Percentiles rank a stretch among this genome's conserved stretches.
phyloP scores from a whole-genome alignment of 441 rosid genomes.

The Metrosideros polymorpha region DNA sequence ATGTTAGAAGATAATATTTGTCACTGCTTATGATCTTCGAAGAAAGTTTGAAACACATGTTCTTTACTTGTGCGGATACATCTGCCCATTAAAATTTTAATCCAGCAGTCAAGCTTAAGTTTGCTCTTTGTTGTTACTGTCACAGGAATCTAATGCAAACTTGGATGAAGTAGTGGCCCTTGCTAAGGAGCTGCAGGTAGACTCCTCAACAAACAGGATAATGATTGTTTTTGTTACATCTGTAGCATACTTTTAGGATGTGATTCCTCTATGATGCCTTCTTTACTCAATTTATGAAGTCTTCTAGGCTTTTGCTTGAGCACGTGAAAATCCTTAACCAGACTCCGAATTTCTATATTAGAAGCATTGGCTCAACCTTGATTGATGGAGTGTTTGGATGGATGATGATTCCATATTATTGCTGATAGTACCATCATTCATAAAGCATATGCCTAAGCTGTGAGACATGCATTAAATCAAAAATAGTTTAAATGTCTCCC shows the following conservation, averaged over 20 bases:
- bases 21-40: background rate
- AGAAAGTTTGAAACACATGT: background rate
- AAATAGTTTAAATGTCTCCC: background rate
- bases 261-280: background rate
- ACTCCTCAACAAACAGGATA: background rate
- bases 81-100: background rate
- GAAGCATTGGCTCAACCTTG: background rate
- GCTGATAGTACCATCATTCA: background rate
- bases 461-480: background rate
- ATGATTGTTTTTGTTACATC: background rate
- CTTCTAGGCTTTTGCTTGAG: background rate
- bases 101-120: background rate
- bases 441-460: background rate
- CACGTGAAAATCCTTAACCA: background rate
- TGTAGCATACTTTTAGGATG: background rate
- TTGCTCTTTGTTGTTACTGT: background rate
- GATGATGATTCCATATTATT: background rate
- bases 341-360: background rate
- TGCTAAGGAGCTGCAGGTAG: slow-evolving; percentile 85
- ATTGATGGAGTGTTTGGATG: background rate
- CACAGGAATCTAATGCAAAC: slow-evolving; percentile 78
- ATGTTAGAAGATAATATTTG: background rate
- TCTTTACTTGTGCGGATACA: background rate
- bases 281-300: background rate
- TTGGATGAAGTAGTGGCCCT: slow-evolving; percentile 92